A percentile compares a stretch with the other conserved stretches of the same genome.
Conservation (phyloP, 177 flowering plant genomes). For the Vitis hybrid region DNA sequence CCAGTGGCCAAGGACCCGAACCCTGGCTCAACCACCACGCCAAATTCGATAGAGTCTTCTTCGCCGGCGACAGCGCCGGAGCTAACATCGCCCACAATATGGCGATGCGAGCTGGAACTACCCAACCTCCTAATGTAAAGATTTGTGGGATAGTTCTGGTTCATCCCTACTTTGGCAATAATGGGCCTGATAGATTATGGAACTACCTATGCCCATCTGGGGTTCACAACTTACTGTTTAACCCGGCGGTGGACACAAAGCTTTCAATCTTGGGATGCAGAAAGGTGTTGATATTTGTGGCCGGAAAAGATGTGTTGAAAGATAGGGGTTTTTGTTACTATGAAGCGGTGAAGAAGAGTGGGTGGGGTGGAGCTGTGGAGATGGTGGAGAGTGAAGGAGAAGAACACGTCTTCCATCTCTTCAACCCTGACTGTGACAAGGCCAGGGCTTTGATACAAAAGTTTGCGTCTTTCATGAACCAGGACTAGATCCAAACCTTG, state of each 20-base stretch:
- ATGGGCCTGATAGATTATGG: slow-evolving; percentile 12
- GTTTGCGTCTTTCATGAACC: too few species aligned
- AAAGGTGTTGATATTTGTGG: too few species aligned
- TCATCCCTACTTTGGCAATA: slow-evolving; percentile 36
- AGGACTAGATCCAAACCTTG: too few species aligned
- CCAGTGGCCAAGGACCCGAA: slow-evolving; percentile 24
- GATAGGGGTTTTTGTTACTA: too few species aligned
- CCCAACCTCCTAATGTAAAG: background rate
- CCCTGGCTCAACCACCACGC: slow-evolving; percentile 30
- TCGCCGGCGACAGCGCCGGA: slow-evolving; percentile 66
- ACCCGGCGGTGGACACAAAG: slow-evolving; percentile 10
- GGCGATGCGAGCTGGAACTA: slow-evolving; percentile 24
- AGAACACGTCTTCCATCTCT: too few species aligned
- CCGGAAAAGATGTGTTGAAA: too few species aligned
- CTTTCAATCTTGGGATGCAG: too few species aligned
- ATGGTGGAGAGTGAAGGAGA: too few species aligned
- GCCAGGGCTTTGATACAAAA: too few species aligned
- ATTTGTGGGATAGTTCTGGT: slow-evolving; percentile 20
- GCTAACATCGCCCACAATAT: slow-evolving; percentile 46
- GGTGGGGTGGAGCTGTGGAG: too few species aligned
- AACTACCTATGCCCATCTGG: slow-evolving; percentile 21
- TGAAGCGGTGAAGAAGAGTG: too few species aligned
- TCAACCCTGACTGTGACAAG: too few species aligned
- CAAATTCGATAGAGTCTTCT: slow-evolving; percentile 35
- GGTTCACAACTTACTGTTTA: slow-evolving; percentile 15